phyloP scores from a whole-genome alignment of 2,329 filamentous ascomycete species.

The Fusarium sterilihyphosum region DNA sequence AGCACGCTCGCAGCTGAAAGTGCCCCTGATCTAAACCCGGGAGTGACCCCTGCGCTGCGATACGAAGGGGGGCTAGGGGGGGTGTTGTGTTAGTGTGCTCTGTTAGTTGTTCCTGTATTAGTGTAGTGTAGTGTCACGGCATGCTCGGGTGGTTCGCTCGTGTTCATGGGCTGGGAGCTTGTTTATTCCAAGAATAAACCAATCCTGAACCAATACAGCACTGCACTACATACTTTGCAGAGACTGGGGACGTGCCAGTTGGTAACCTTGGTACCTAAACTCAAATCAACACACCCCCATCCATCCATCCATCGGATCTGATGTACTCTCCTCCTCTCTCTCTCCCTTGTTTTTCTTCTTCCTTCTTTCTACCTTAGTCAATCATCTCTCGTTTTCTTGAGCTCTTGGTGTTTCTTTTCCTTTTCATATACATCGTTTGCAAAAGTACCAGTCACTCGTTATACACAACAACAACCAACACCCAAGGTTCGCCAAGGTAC shows the following conservation, averaged over 20 bases:
- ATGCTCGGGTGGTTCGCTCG: conserved; percentile 5
- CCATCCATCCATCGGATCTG: background rate
- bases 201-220: background rate
- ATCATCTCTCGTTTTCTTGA: conserved; percentile 25
- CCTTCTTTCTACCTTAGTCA: conserved; percentile 5
- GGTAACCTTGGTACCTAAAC: background rate
- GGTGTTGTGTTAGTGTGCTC: background rate
- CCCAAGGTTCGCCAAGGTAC: conserved; percentile 12
- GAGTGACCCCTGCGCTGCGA: conserved; percentile 13
- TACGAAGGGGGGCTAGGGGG: conserved; percentile 13
- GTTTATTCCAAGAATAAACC: conserved; percentile 25
- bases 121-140: background rate
- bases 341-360: conserved; percentile 23
- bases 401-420: conserved; percentile 13
- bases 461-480: background rate
- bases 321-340: background rate
- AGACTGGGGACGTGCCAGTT: conserved; percentile 10
- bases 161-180: conserved; percentile 3
- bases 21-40: conserved; percentile 32
- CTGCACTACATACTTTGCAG: conserved; percentile 9
- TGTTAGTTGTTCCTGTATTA: conserved; percentile 7
- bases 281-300: conserved; percentile 21
- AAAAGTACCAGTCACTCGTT: conserved; percentile 26
- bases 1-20: conserved; percentile 22
- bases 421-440: background rate